Evolutionary conservation across 2,329 filamentous ascomycete species (phyloP).

Genomic region (Pseudocercospora musae): DNA sequence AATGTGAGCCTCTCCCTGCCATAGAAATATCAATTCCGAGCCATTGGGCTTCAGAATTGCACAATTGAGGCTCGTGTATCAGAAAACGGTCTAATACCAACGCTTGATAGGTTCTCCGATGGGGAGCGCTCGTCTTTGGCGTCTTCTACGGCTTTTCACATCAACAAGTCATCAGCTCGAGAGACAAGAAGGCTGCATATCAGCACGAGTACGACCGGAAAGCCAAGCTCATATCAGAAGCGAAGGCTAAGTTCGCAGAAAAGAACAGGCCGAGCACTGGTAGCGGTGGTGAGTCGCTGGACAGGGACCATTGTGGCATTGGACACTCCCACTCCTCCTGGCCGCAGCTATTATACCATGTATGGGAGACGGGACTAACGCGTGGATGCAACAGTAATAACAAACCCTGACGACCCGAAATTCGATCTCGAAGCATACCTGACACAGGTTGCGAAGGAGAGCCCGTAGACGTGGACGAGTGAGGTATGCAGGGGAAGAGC

Average conservation of each 20-base stretch:
- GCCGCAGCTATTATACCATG: neutral
- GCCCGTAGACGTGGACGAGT: constrained; percentile 30
- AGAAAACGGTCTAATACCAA: neutral
- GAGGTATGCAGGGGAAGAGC: neutral
- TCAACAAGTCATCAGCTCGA: constrained; percentile 74
- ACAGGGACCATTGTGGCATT: neutral
- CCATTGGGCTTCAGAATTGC: constrained; percentile 4
- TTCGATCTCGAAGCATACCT: constrained; percentile 91
- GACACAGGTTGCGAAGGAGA: constrained; percentile 55
- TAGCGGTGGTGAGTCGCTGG: constrained; percentile 32
- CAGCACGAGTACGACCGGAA: constrained; percentile 88
- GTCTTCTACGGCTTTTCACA: constrained; percentile 95
- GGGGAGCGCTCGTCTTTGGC: constrained; percentile 86
- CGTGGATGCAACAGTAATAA: constrained; percentile 54
- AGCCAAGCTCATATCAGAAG: constrained; percentile 84
- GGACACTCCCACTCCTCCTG: neutral
- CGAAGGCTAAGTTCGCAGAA: constrained; percentile 86
- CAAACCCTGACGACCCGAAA: constrained; percentile 78
- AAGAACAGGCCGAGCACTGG: constrained; percentile 57
- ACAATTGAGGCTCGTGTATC: too few species aligned
- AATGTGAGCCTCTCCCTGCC: constrained; percentile 47
- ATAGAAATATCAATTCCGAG: constrained; percentile 19
- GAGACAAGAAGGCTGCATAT: constrained; percentile 66
- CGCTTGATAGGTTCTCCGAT: constrained; percentile 80
- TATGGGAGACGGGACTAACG: constrained; percentile 7